phyloP scores from a whole-genome alignment of 164 flowering plant genomes.

The Stephania yunnanensis region DNA sequence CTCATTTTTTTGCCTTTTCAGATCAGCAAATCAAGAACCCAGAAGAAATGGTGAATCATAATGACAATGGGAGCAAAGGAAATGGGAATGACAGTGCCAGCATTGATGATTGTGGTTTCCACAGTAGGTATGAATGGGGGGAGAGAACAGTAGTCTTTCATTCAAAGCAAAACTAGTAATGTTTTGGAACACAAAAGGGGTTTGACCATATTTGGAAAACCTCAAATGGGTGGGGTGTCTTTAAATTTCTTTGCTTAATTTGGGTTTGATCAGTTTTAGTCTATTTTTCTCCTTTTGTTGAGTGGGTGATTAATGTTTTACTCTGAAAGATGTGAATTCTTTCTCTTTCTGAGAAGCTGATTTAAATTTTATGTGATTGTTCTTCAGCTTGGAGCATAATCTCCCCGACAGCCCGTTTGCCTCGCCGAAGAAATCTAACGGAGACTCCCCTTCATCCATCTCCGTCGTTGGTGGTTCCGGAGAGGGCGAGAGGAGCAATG shows the following conservation, averaged over 20 bases:
- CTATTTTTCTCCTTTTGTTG: neutral
- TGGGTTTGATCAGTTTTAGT: neutral
- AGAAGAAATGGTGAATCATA: constrained; percentile 12
- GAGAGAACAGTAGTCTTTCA: neutral
- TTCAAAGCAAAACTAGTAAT: constrained; percentile 1
- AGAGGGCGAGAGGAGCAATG: constrained; percentile 21
- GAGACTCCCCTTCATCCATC: constrained; percentile 30
- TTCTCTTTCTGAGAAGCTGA: neutral
- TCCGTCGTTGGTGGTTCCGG: constrained; percentile 10
- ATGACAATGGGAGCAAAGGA: constrained; percentile 10
- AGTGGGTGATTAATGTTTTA: no score
- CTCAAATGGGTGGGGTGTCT: neutral
- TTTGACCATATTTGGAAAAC: constrained; percentile 3
- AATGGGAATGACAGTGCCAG: constrained; percentile 22
- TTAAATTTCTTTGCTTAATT: constrained; percentile 6
- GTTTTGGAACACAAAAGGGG: constrained; percentile 5
- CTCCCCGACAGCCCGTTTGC: constrained; percentile 93
- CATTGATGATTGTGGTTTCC: constrained; percentile 35
- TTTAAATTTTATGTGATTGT: constrained; percentile 3
- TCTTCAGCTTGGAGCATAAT: constrained; percentile 59
- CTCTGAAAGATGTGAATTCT: neutral
- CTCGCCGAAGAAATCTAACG: constrained; percentile 22
- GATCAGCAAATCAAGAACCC: constrained; percentile 19
- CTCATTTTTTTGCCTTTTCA: constrained; percentile 8
- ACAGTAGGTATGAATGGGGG: constrained; percentile 38